Evolutionary conservation across 768 basidiomycete species (phyloP).

Genomic region (Tricholomella constricta): DNA sequence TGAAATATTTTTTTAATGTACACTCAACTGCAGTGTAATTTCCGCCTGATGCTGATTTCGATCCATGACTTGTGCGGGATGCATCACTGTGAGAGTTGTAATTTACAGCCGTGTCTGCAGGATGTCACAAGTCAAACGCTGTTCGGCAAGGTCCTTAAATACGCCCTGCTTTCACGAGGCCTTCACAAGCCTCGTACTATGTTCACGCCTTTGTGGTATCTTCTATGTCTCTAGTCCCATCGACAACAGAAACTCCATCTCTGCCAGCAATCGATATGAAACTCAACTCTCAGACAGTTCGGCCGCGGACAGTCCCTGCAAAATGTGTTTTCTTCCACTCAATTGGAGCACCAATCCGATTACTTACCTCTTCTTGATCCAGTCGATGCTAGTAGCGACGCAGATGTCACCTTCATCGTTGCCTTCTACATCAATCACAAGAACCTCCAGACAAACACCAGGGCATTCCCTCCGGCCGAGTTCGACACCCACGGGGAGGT

Average conservation of each 20-base stretch:
- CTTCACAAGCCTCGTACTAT: too few species aligned
- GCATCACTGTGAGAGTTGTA: neutral
- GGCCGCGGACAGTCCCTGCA: neutral
- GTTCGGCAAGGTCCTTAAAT: too few species aligned
- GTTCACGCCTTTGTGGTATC: too few species aligned
- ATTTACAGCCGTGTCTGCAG: too few species aligned
- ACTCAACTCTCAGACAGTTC: neutral
- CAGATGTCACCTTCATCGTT: slow-evolving; percentile 23
- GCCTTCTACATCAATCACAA: slow-evolving; percentile 24
- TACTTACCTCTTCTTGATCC: neutral
- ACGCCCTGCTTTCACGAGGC: too few species aligned
- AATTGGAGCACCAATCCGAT: neutral
- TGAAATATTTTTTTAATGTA: neutral
- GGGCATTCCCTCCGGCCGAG: slow-evolving; percentile 23
- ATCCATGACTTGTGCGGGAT: neutral
- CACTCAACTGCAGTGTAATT: too few species aligned
- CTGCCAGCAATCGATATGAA: too few species aligned
- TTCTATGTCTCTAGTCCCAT: too few species aligned
- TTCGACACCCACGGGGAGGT: slow-evolving; percentile 18
- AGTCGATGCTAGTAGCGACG: slow-evolving; percentile 1
- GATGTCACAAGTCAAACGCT: too few species aligned
- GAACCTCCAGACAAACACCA: slow-evolving; percentile 21
- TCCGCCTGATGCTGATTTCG: too few species aligned
- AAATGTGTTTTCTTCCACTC: neutral
- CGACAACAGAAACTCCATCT: too few species aligned